Percentiles rank a stretch among this genome's conserved stretches.
Conservation (phyloP, 2,329 filamentous ascomycete genomes). For the Botrytis porri region DNA sequence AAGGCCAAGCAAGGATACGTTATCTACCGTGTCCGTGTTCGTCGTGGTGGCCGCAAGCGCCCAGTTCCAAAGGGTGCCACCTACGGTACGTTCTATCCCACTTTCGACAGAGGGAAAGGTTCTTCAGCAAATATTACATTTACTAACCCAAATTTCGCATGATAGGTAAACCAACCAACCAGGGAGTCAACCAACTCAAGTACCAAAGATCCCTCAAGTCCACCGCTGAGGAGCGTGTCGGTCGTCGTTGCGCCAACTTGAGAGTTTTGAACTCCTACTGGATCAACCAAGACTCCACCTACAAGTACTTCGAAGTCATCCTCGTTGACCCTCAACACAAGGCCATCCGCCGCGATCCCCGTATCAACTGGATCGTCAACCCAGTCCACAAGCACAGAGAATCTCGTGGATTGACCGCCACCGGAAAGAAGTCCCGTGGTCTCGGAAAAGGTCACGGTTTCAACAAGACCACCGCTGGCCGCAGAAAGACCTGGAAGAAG, state of each 20-base stretch:
- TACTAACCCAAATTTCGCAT: slow-evolving; percentile 21
- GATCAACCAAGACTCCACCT: slow-evolving; percentile 99
- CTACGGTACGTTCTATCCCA: slow-evolving; percentile 68
- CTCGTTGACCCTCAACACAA: slow-evolving; percentile 99
- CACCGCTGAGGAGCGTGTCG: slow-evolving; percentile 99
- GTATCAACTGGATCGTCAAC: slow-evolving; percentile 99
- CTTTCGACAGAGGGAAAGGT: neutral
- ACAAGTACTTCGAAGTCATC: slow-evolving; percentile 99
- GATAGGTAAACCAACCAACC: slow-evolving; percentile 99
- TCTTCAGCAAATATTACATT: neutral
- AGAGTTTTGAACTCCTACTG: slow-evolving; percentile 99
- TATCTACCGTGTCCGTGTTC: slow-evolving; percentile 98
- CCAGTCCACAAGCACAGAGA: slow-evolving; percentile 99
- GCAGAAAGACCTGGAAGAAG: slow-evolving; percentile 99
- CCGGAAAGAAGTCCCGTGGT: slow-evolving; percentile 99
- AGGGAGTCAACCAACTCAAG: slow-evolving; percentile 99
- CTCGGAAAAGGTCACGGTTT: slow-evolving; percentile 98
- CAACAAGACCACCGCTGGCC: slow-evolving; percentile 96
- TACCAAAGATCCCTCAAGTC: slow-evolving; percentile 99
- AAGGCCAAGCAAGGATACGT: slow-evolving; percentile 99
- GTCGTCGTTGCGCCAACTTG: slow-evolving; percentile 97
- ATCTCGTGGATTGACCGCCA: slow-evolving; percentile 92
- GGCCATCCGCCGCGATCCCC: slow-evolving; percentile 96
- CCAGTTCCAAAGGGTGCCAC: slow-evolving; percentile 97
- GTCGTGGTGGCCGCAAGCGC: slow-evolving; percentile 98